Base-by-base conservation (phyloP, 495 filamentous ascomycete genomes). In the Chlorociboria aeruginascens region DNA sequence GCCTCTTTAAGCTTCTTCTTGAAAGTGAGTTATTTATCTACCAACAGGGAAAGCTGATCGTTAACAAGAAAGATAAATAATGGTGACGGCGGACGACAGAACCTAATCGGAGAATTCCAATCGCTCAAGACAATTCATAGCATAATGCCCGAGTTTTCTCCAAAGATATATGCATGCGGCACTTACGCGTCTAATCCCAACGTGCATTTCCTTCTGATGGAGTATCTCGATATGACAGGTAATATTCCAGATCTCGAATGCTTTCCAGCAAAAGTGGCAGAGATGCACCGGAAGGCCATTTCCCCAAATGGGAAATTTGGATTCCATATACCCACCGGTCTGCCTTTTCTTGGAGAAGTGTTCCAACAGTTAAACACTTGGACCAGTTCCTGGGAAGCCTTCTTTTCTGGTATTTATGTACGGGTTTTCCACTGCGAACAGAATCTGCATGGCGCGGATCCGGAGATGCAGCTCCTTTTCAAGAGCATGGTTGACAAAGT, bases 231-330 rank as follows among this genome's bases (percentile, higher is more conserved):
- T 14, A 36, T 46, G 45, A 11, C 17, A 3, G 36, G 41, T 14
- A 36, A 45, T 14, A 39, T 43, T 35, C 71, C 74, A 6, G 65
- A 75, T 7, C 66, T 67, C 20, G 20, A 51, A 0, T 50, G 57
- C n/a, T 71, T 78, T 42, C 53, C 56, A 44, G 50, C 55, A 3
- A 57, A 58, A 6, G 55, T 78, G 0, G 64, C 70, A 11, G 35
- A 42, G 3, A 55, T 78, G 3, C 73, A 77, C 47, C 45, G 58
- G 37, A 60, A 57, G 12, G 61, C 56, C 33, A 36, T 37, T 11
- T 72, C 71, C 6, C 74, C 72, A 1, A 69, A 55, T 12, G 71
- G 69, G 1, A 70, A 70, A 49, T 78, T 74, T 47, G 73, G 73
- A 0, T 77, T 76, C 48, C 66, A 69, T 41, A 46, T 66, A 1